Evolutionary conservation across 1,284 basidiomycete species (phyloP), one percentile per base, ranked within the genome.

Genomic region (Gastroboletus turbinatus): DNA sequence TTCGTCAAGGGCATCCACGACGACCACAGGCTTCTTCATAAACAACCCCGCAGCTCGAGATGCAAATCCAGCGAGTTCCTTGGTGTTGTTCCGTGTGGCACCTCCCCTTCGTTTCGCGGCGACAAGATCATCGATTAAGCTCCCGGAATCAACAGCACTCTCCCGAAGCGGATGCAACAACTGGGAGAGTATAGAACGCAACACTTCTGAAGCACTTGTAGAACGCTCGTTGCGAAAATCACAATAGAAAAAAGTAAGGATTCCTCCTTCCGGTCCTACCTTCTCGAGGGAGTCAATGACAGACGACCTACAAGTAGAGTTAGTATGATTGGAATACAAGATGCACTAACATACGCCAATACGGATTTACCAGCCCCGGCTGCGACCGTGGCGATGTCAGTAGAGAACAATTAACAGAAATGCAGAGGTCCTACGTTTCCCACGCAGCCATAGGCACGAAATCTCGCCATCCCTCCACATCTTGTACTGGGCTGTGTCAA

Each of bases 1-100:
- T 29, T 55, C 53, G 4, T 54, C 53, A 8, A 53, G 52, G 13
- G 52, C 52, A 29, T 53, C 52, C n/a, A 53, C 51, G 9, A 53
- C 23, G 2, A 53, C 51, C n/a, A 53, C 16, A 17, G 52, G 52
- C n/a, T 17, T 54, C 36, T 42, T 7, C 2, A 5, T 9, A 5
- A 29, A 54, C n/a, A 54, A 13, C 4, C 7, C 11, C 7, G 52
- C 52, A 4, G 38, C 10, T 17, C 38, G 32, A 33, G 25, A 54
- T 3, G 7, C 25, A 2, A 53, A 54, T 16, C 9, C 23, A 40
- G 36, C 21, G 21, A 53, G 52, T 9, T 40, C 36, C 13, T 33
- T 39, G 9, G 36, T 25, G 19, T 25, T 44, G 11, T 17, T n/a
- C 17, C 21, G 46, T 13, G 46, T 47, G 17, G 21, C 21, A 4